phyloP scores from a whole-genome alignment of 306 rosid genomes.

The Pueraria montana region DNA sequence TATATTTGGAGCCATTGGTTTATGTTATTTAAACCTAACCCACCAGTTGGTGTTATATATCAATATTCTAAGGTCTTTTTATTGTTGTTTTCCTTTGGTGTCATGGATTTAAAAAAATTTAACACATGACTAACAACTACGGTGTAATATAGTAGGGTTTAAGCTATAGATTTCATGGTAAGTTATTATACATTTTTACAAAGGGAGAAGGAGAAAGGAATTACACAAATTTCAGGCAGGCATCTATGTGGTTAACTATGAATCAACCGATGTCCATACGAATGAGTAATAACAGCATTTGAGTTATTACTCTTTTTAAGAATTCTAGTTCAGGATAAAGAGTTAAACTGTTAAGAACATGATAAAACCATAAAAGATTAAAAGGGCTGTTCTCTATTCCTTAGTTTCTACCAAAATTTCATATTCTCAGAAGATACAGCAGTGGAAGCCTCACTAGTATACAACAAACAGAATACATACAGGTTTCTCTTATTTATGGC shows the following conservation, averaged over 20 bases:
- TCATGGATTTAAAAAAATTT: neutral
- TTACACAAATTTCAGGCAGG: neutral
- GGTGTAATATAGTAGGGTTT: neutral
- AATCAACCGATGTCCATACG: neutral
- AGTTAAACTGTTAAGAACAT: slow-evolving; percentile 5
- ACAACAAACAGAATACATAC: neutral
- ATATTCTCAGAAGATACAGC: slow-evolving; percentile 39
- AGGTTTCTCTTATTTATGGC: slow-evolving; percentile 33
- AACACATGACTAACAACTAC: neutral
- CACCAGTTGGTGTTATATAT: neutral
- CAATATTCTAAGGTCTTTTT: neutral
- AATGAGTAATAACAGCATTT: slow-evolving; percentile 3
- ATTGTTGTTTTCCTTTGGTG: neutral
- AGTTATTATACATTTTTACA: neutral
- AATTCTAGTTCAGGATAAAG: neutral
- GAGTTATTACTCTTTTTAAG: neutral
- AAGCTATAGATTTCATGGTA: neutral
- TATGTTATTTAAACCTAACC: neutral
- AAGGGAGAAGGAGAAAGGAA: neutral
- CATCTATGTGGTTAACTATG: neutral
- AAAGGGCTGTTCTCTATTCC: slow-evolving; percentile 13
- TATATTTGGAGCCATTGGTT: neutral
- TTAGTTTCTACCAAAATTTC: slow-evolving; percentile 46
- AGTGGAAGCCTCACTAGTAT: slow-evolving; percentile 5
- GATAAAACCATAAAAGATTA: neutral